Evolutionary conservation across 2,329 filamentous ascomycete species (phyloP).

Genomic region (Trichoderma semiorbis): DNA sequence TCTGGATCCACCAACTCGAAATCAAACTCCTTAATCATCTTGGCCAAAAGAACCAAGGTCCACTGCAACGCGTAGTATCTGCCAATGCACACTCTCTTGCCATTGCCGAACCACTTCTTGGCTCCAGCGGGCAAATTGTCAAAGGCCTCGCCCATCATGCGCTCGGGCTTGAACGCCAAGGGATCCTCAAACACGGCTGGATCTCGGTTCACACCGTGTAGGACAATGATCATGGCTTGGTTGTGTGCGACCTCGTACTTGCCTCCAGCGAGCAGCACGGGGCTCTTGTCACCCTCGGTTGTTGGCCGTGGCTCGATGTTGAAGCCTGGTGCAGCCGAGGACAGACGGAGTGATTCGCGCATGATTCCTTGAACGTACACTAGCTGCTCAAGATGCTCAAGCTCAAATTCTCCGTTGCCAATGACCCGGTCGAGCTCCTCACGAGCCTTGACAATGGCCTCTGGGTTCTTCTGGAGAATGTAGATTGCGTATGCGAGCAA

Average conservation of each 20-base stretch:
- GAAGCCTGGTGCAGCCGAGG: constrained; percentile 52
- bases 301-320: constrained; percentile 48
- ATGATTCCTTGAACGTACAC: constrained; percentile 53
- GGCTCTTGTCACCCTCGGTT: constrained; percentile 35
- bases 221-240: constrained; percentile 47
- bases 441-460: constrained; percentile 46
- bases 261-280: constrained; percentile 46
- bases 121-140: constrained; percentile 42
- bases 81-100: constrained; percentile 50
- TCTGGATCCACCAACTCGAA: constrained; percentile 41
- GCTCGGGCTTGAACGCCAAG: constrained; percentile 44
- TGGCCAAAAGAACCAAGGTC: constrained; percentile 40
- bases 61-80: constrained; percentile 49
- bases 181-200: constrained; percentile 47
- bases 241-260: constrained; percentile 49
- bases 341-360: constrained; percentile 53
- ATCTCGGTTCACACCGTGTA: constrained; percentile 50
- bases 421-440: constrained; percentile 52
- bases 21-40: constrained; percentile 43
- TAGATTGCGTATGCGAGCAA: constrained; percentile 46
- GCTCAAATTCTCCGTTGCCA: constrained; percentile 41
- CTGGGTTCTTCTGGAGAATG: constrained; percentile 50
- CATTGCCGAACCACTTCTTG: constrained; percentile 52
- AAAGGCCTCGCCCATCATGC: constrained; percentile 47
- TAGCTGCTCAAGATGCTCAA: constrained; percentile 49